These are phyloP conservation scores for Osmozyma mogii DNA, from an alignment of 805 yeast species.

Conservation along the genomic window DNA sequence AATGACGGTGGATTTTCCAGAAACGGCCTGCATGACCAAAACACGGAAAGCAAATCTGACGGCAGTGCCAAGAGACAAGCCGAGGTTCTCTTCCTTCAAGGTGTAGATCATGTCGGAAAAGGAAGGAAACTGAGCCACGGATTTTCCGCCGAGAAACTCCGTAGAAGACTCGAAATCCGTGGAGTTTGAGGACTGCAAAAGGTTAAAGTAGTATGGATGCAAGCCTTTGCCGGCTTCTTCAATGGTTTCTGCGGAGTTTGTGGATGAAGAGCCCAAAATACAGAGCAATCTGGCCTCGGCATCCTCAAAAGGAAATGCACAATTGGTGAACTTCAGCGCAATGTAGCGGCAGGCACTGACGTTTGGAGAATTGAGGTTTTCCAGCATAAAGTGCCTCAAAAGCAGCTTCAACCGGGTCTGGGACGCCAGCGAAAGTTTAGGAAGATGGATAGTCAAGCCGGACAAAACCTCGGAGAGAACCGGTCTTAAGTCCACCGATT, in stretches of 20 bases:
- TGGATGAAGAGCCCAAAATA: conserved; percentile 50
- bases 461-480: conserved; percentile 69
- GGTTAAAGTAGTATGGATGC: conserved; percentile 73
- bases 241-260: conserved; percentile 60
- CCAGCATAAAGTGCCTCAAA: conserved; percentile 26
- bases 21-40: conserved; percentile 57
- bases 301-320: conserved; percentile 60
- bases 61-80: conserved; percentile 31
- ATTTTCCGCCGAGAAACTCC: conserved; percentile 36
- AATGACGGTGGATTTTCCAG: conserved; percentile 45
- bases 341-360: conserved; percentile 44
- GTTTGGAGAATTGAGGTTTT: conserved; percentile 2
- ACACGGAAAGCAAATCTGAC: conserved; percentile 49
- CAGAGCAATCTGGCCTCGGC: conserved; percentile 60
- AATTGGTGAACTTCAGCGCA: conserved; percentile 57
- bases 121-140: conserved; percentile 44
- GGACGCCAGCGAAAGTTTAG: conserved; percentile 27
- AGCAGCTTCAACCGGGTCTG: conserved; percentile 34
- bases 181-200: conserved; percentile 39
- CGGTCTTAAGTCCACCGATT: conserved; percentile 51
- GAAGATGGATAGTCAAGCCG: conserved; percentile 44
- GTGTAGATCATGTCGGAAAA: conserved; percentile 34
- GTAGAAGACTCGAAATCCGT: conserved; percentile 35
- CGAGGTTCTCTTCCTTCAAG: conserved; percentile 18
- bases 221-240: conserved; percentile 79